phyloP scores from a whole-genome alignment of 1,284 basidiomycete genomes.

The Leccinum laetum region DNA sequence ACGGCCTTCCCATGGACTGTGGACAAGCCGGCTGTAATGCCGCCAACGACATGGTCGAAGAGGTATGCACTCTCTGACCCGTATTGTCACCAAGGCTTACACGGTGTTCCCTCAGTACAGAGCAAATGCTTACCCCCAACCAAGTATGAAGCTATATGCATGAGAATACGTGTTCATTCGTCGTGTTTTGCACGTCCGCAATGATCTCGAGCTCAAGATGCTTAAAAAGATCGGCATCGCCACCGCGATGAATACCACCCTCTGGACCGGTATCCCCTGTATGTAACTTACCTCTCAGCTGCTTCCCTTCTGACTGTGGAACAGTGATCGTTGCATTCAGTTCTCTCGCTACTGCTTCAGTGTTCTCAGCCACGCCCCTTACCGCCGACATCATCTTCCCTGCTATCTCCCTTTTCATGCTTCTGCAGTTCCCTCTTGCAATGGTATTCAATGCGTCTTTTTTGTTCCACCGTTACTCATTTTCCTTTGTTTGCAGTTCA shows the following conservation, averaged over 20 bases:
- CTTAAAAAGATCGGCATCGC: conserved; percentile 80
- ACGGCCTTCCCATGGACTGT: conserved; percentile 85
- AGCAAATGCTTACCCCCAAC: not conserved
- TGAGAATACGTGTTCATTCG: conserved; percentile 90
- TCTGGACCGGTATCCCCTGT: conserved; percentile 71
- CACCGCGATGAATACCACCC: conserved; percentile 58
- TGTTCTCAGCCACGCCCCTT: conserved; percentile 68
- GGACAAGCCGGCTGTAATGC: conserved; percentile 63
- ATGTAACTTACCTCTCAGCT: conserved; percentile 16
- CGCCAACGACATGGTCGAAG: conserved; percentile 86
- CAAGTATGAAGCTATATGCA: conserved; percentile 76
- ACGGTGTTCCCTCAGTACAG: not conserved
- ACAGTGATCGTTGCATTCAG: conserved; percentile 82
- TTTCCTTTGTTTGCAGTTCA: conserved; percentile 44
- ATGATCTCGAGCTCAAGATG: conserved; percentile 83
- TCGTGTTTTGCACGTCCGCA: conserved; percentile 76
- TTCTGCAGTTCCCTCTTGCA: conserved; percentile 86
- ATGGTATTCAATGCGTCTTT: conserved; percentile 53
- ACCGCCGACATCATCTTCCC: conserved; percentile 96
- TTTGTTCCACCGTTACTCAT: conserved; percentile 4
- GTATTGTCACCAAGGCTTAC: conserved; percentile 4
- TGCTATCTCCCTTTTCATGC: conserved; percentile 90
- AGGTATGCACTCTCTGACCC: conserved; percentile 48
- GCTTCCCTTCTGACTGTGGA: conserved; percentile 31
- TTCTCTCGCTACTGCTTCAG: conserved; percentile 83